Evolutionary conservation across 306 rosid genomes (phyloP), one percentile per base, ranked within the genome.

Genomic region (Fagus sylvatica): DNA sequence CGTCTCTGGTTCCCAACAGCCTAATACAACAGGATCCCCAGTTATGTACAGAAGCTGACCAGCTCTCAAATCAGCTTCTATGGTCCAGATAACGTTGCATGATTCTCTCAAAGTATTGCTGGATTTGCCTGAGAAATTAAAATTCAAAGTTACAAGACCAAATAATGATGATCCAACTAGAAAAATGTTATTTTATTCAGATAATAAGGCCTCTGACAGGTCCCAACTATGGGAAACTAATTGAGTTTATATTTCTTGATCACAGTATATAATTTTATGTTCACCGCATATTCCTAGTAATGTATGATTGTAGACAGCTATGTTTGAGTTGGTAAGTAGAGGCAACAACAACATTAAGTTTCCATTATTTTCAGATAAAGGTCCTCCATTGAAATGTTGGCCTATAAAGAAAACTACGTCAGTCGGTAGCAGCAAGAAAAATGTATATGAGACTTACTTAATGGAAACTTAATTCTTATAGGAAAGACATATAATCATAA

Each of bases 1-100:
- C 85, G 82, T 86, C 75, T 85, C 87, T 33, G 94, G 97, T 62
- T 93, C 89, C 98, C 99, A 96, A 84, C 91, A 86, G 78, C 99
- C 98, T 68, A 96, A 88, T 67, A 78, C 90, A 75, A 79, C 80
- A 83, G 89, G 90, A 72, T 91, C 98, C 71, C 99, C 98, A 81
- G 94, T 91, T 53, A 96, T 32, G 80, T 91, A 96, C 64, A 96
- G 89, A 75, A 86, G 89, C 81, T 96, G 90, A 85, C 86, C 93
- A 59, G 87, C 91, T 79, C 80, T 91, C 82, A 93, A 77, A 88
- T 93, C 96, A 71, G 96, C 91, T 85, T 93, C 97, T 69, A 91
- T 74, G 6, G 87, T 96, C 94, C 97, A 91, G 71, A 86, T 78
- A 54, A 93, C 82, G 74, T 84, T 87, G 88, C 96, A 88, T 69